phyloP scores from a whole-genome alignment of 202 grass and related monocot genomes.

The Alloteropsis angusta region DNA sequence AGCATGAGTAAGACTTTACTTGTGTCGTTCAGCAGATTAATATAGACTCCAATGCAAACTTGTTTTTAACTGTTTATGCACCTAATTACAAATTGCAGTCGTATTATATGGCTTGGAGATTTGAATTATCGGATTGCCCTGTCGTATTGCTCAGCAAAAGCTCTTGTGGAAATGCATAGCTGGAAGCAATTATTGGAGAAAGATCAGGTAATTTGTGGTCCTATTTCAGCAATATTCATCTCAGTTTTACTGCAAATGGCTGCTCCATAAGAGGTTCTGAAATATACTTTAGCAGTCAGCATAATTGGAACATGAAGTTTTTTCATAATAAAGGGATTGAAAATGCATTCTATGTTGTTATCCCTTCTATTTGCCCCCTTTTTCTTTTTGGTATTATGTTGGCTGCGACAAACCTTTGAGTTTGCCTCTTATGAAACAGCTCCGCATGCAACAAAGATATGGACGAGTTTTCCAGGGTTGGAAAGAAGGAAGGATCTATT shows the following conservation, averaged over 20 bases:
- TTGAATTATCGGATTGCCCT: constrained; percentile 88
- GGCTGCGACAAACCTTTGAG: neutral
- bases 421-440: constrained; percentile 42
- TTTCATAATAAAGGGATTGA: neutral
- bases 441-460: constrained; percentile 78
- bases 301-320: neutral
- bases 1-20: constrained; percentile 64
- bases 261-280: neutral
- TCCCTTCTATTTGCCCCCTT: neutral
- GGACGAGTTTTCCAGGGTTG: constrained; percentile 79
- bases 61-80: constrained; percentile 10
- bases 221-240: neutral
- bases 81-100: constrained; percentile 36
- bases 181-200: constrained; percentile 89
- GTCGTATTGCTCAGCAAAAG: constrained; percentile 66
- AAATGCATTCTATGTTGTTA: neutral
- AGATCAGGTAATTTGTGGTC: constrained; percentile 50
- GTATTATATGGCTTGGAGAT: constrained; percentile 93
- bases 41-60: neutral
- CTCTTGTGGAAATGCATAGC: constrained; percentile 79
- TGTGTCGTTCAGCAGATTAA: neutral
- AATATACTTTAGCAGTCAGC: neutral
- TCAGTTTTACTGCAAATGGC: neutral
- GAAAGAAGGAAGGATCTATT: constrained; percentile 93
- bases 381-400: neutral